Percentiles rank a stretch among this genome's conserved stretches.
Conservation (phyloP, 2,329 filamentous ascomycete genomes). For the Botryotinia calthae region DNA sequence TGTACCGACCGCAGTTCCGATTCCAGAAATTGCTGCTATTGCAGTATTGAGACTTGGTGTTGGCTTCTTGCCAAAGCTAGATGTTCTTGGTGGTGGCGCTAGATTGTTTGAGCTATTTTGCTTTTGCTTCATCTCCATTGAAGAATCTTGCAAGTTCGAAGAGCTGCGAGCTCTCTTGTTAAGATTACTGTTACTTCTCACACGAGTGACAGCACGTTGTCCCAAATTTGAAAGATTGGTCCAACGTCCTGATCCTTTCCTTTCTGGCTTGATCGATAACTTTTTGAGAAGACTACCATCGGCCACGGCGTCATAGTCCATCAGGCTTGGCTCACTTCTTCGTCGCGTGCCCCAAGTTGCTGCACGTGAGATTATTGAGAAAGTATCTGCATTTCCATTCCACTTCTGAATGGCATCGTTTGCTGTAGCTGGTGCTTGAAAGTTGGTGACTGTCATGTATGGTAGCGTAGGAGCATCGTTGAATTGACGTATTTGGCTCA, state of each 20-base stretch:
- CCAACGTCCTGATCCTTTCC: slow-evolving; percentile 35
- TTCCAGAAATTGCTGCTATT: slow-evolving; percentile 53
- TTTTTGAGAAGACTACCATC: slow-evolving; percentile 64
- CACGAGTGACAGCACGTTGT: slow-evolving; percentile 31
- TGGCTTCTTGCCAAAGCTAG: slow-evolving; percentile 50
- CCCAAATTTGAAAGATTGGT: background rate
- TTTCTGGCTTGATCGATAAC: slow-evolving; percentile 52
- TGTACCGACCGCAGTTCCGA: slow-evolving; percentile 53
- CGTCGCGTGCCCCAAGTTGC: slow-evolving; percentile 70
- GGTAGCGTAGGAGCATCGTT: slow-evolving; percentile 41
- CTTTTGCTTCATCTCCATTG: slow-evolving; percentile 37
- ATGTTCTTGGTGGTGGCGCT: slow-evolving; percentile 50
- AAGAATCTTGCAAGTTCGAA: slow-evolving; percentile 28
- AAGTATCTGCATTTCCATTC: slow-evolving; percentile 44
- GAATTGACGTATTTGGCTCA: slow-evolving; percentile 36
- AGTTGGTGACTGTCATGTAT: slow-evolving; percentile 38
- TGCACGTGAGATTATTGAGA: slow-evolving; percentile 59
- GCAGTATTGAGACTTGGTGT: slow-evolving; percentile 59
- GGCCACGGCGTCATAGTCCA: slow-evolving; percentile 57
- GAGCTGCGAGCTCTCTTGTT: slow-evolving; percentile 34
- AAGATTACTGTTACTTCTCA: slow-evolving; percentile 36
- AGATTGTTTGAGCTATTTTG: slow-evolving; percentile 42
- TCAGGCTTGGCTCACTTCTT: slow-evolving; percentile 58
- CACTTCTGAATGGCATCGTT: slow-evolving; percentile 50
- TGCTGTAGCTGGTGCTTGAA: slow-evolving; percentile 46